These are phyloP conservation scores for Lactarius deliciosus DNA, from an alignment of 768 basidiomycete species.

Conservation along the genomic window DNA sequence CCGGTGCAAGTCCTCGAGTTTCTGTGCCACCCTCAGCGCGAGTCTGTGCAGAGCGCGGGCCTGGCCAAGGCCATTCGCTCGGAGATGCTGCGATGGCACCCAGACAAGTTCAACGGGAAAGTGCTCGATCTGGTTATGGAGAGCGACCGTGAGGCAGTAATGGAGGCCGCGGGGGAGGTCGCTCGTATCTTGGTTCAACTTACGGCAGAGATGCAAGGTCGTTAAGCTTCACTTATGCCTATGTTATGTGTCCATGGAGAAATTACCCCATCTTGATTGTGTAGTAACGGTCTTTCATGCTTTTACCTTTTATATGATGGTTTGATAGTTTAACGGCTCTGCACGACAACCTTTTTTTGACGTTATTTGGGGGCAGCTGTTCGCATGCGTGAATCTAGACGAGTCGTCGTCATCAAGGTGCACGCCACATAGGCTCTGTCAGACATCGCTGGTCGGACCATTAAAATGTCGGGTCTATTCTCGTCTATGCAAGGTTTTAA, in stretches of 20 bases:
- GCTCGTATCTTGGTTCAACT: conserved; percentile 44
- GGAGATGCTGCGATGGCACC: conserved; percentile 56
- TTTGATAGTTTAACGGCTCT: neutral
- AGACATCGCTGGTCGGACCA: neutral
- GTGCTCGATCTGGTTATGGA: conserved; percentile 39
- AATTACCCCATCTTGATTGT: neutral
- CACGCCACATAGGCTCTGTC: neutral
- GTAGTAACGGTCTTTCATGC: neutral
- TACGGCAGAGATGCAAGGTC: conserved; percentile 8
- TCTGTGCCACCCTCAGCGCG: conserved; percentile 40
- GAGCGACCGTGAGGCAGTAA: conserved; percentile 37
- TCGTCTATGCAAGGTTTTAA: neutral
- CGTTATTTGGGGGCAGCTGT: neutral
- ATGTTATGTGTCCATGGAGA: neutral
- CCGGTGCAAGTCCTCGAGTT: conserved; percentile 40
- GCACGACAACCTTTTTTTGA: neutral
- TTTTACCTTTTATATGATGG: neutral
- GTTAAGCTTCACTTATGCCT: neutral
- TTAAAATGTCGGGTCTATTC: conserved; percentile 7
- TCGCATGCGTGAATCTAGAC: neutral
- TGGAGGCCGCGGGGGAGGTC: conserved; percentile 41
- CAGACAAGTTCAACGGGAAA: conserved; percentile 49
- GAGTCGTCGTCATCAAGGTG: neutral
- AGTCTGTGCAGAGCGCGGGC: conserved; percentile 35
- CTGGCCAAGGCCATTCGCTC: conserved; percentile 39